Evolutionary conservation across 805 yeast species (phyloP).

Genomic region (Blastobotrys americana): DNA sequence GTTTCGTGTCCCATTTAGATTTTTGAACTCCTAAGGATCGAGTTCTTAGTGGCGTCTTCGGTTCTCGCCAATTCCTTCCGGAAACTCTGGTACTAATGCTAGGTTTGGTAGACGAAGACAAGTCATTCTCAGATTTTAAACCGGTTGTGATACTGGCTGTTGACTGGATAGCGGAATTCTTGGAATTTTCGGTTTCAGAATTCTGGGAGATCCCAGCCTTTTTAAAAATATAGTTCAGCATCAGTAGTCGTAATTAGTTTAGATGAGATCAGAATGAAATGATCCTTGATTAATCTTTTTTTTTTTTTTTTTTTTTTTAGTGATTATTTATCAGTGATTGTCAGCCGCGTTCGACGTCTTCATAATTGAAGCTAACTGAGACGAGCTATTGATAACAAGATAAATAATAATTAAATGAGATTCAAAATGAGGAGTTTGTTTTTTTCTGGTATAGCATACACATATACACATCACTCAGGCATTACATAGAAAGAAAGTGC

Average conservation of each 20-base stretch:
- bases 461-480: constrained; percentile 62
- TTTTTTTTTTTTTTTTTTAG: neutral
- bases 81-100: constrained; percentile 24
- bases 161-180: neutral
- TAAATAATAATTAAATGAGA: too few species aligned
- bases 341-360: too few species aligned
- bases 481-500: constrained; percentile 86
- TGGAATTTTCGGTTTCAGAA: neutral
- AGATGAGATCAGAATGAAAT: neutral
- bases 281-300: neutral
- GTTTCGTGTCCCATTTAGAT: constrained; percentile 57
- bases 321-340: too few species aligned
- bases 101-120: neutral
- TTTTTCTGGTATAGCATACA: too few species aligned
- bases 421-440: too few species aligned
- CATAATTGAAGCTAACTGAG: too few species aligned
- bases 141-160: neutral
- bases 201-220: constrained; percentile 12
- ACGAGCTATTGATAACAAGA: too few species aligned
- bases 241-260: too few species aligned
- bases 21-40: constrained; percentile 42
- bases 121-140: neutral
- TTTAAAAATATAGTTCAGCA: constrained; percentile 13
- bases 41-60: constrained; percentile 29
- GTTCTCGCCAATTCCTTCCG: constrained; percentile 34